These are phyloP conservation scores for Porpolomopsis calyptriformis DNA, from an alignment of 768 basidiomycete genomes.

Conservation along the genomic window DNA sequence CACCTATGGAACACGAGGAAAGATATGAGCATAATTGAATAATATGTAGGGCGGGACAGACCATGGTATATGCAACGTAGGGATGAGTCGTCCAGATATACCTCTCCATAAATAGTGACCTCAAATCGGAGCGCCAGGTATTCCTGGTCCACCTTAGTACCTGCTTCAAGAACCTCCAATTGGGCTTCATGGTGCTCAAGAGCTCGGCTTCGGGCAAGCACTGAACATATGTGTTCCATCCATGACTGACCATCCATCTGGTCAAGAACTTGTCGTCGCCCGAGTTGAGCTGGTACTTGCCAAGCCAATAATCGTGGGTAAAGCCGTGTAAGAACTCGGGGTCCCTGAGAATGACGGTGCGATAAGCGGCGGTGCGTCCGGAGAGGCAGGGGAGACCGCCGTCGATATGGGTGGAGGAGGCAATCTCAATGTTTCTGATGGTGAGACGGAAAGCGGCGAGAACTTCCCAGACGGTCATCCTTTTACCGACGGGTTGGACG, in stretches of 20 bases:
- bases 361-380: constrained; percentile 87
- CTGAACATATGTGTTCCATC: constrained; percentile 92
- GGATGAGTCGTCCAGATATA: constrained; percentile 84
- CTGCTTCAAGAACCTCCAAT: constrained; percentile 93
- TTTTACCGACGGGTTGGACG: constrained; percentile 66
- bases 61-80: constrained; percentile 91
- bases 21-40: constrained; percentile 20
- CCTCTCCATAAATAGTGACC: constrained; percentile 82
- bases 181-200: constrained; percentile 89
- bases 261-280: constrained; percentile 94
- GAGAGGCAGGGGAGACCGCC: constrained; percentile 88
- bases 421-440: constrained; percentile 90
- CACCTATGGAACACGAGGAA: constrained; percentile 38
- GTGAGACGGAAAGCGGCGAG: constrained; percentile 87
- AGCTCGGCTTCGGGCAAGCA: constrained; percentile 78
- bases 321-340: constrained; percentile 89
- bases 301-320: constrained; percentile 89
- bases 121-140: constrained; percentile 85
- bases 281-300: constrained; percentile 89
- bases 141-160: constrained; percentile 90
- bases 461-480: constrained; percentile 92
- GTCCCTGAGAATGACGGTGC: constrained; percentile 90
- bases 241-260: constrained; percentile 92
- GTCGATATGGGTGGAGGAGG: constrained; percentile 84
- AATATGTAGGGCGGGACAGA: constrained; percentile 31